These are phyloP conservation scores for Daldinia grandis DNA, from an alignment of 495 filamentous ascomycete species.

Conservation along the genomic window DNA sequence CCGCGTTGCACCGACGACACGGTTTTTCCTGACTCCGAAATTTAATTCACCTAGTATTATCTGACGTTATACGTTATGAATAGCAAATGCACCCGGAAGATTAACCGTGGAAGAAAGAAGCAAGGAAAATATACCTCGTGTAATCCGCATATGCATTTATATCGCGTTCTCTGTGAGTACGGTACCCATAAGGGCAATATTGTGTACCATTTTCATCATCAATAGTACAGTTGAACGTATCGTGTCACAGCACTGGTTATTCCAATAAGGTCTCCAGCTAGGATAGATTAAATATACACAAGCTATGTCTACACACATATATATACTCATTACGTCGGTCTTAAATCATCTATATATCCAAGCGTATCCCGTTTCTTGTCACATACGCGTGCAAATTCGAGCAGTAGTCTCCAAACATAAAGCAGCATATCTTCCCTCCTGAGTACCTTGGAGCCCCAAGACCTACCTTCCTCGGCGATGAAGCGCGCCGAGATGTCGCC, in stretches of 20 bases:
- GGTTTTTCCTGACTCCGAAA: too few species aligned
- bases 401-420: slow-evolving; percentile 72
- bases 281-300: not conserved
- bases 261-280: not conserved
- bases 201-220: too few species aligned
- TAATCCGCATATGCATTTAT: too few species aligned
- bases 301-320: not conserved
- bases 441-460: slow-evolving; percentile 72
- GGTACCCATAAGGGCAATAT: too few species aligned
- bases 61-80: not conserved
- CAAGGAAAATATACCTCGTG: not conserved
- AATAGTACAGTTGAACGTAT: not conserved
- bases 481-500: slow-evolving; percentile 46
- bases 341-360: slow-evolving; percentile 62
- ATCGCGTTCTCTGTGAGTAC: too few species aligned
- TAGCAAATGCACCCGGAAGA: not conserved
- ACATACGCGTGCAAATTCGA: slow-evolving; percentile 75
- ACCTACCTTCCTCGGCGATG: slow-evolving; percentile 68
- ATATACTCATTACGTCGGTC: slow-evolving; percentile 15
- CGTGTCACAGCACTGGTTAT: not conserved
- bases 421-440: slow-evolving; percentile 76
- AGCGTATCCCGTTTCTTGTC: slow-evolving; percentile 70
- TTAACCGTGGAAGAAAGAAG: not conserved
- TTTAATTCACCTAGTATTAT: not conserved
- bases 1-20: not conserved